phyloP scores from a whole-genome alignment of 2,329 filamentous ascomycete genomes.

The Colletotrichum paranaense region DNA sequence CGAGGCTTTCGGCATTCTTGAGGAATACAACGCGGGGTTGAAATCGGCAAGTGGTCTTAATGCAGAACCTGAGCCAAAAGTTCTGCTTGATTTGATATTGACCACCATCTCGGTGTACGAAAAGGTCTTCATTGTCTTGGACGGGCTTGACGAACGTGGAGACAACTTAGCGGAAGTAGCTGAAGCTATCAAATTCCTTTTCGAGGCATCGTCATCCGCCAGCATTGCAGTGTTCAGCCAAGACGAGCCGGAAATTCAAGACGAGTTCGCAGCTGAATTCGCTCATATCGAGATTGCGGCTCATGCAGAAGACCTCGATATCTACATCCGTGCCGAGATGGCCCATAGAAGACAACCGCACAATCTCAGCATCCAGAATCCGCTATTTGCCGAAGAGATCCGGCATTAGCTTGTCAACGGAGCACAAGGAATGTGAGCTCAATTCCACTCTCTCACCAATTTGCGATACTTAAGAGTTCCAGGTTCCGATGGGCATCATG shows the following conservation, averaged over 20 bases:
- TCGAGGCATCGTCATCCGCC: rapidly evolving
- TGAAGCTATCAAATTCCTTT: neutral
- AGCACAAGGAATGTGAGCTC: constrained; percentile 6
- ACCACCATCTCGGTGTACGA: neutral
- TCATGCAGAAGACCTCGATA: neutral
- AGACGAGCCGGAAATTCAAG: neutral
- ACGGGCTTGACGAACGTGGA: constrained; percentile 7
- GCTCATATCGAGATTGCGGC: neutral
- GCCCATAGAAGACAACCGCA: neutral
- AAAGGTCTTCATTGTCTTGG: neutral
- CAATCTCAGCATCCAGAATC: neutral
- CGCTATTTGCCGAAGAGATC: neutral
- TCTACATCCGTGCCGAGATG: constrained; percentile 17
- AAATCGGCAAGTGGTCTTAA: neutral
- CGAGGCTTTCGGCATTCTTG: neutral
- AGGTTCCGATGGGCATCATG: constrained; percentile 19
- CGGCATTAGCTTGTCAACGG: neutral
- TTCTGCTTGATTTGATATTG: neutral
- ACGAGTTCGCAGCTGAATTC: neutral
- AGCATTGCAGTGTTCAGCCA: constrained; percentile 1
- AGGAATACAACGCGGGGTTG: neutral
- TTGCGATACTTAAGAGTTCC: neutral
- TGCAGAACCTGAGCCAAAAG: neutral
- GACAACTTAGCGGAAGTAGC: neutral
- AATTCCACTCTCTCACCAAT: rapidly evolving